Conservation (phyloP, 2,329 filamentous ascomycete genomes). For the Thelonectria discophora region DNA sequence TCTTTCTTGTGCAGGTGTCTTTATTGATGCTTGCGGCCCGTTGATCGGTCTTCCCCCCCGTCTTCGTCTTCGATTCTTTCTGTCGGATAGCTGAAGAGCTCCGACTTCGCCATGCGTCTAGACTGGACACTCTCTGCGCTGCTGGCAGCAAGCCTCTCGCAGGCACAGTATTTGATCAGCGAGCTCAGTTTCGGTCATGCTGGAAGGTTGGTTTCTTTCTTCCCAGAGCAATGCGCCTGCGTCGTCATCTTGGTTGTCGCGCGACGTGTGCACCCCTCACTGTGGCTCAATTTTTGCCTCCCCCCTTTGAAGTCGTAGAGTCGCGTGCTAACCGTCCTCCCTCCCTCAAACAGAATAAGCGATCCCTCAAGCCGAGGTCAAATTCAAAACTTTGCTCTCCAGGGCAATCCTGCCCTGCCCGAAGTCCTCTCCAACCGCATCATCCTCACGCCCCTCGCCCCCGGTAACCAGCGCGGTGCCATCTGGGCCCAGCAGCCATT, state of each 20-base stretch:
- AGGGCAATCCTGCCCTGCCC: conserved; percentile 63
- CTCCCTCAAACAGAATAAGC: conserved; percentile 64
- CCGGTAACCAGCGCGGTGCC: conserved; percentile 84
- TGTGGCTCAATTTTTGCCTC: neutral
- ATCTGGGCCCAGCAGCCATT: conserved; percentile 78
- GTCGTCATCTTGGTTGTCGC: neutral
- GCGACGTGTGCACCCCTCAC: neutral
- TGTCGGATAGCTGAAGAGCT: conserved; percentile 18
- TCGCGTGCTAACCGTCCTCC: conserved; percentile 29
- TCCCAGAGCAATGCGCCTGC: conserved; percentile 4
- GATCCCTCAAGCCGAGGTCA: conserved; percentile 59
- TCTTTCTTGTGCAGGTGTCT: conserved; percentile 9
- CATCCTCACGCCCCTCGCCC: conserved; percentile 87
- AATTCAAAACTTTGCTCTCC: conserved; percentile 64
- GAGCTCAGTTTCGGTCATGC: conserved; percentile 82
- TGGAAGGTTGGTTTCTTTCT: conserved; percentile 59
- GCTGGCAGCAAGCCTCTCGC: conserved; percentile 58
- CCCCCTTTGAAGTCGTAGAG: neutral
- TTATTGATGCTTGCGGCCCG: conserved; percentile 18
- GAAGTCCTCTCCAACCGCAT: conserved; percentile 86
- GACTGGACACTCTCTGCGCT: conserved; percentile 51
- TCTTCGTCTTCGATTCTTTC: conserved; percentile 5
- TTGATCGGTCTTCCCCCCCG: conserved; percentile 18
- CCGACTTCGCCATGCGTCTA: conserved; percentile 55
- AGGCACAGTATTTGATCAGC: conserved; percentile 74